Base-by-base conservation (phyloP, 306 rosid genomes). In the Crataegus laevigata region DNA sequence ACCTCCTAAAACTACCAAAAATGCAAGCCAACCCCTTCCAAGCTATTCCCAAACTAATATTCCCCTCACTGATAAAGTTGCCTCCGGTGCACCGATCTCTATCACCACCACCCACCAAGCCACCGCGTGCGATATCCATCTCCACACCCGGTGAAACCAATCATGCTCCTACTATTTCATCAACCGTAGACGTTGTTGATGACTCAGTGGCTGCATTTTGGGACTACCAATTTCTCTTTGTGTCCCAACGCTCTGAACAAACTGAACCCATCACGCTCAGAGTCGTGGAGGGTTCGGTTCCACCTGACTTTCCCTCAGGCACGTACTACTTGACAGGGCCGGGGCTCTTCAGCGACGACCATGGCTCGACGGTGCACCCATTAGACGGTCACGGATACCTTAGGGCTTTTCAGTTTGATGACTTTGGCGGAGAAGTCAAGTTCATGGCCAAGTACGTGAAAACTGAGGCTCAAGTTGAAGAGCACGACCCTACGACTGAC, bases 321-420 rank as follows among this genome's bases (percentile, higher is more conserved):
- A 88, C 97, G 3, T 91, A 94, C 82, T 94, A 91, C 72, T 74
- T 94, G 13, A 75, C 91, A 0, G 97, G 98, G 15, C 97, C 98
- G 0, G 97, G 98, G 25, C 75, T 94, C 2, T 85, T 94, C 82
- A 2, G 81, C 6, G 96, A 94, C 12, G 98, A 94, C 45, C 96
- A 94, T 19, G 98, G 98, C 12, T 94, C 98, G 5, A 94, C 88
- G 5, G 97, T 94, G 43, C 98, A 94, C 38, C 98, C 98, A 0
- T 74, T 91, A 0, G 98, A 94, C 21, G 97, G 98, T 1, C 98
- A 94, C 47, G 98, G 98, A 0, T 94, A 94, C 76, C 77, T 94
- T 17, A 85, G 98, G 24, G 90, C 97, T 1, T 94, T 91, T 52
- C 73, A 74, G 11, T 85, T 94, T 32, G 89, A 81, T n/a, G 58